These are phyloP conservation scores for Dillenia turbinata DNA, from an alignment of 164 flowering plant genomes.

Conservation along the genomic window DNA sequence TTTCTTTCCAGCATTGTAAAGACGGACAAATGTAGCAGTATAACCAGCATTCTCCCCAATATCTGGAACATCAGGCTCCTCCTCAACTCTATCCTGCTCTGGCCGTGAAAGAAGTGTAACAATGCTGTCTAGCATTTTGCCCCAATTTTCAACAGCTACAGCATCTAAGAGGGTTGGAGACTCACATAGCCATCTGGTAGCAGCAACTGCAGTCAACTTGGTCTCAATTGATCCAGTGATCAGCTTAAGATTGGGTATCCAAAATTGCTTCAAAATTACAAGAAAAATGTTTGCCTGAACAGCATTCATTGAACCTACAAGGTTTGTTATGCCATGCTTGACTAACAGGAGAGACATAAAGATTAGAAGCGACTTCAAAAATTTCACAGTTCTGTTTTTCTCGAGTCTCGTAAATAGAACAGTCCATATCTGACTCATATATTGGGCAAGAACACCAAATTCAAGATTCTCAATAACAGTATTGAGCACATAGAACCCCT, in stretches of 20 bases:
- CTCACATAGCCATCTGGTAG: constrained; percentile 81
- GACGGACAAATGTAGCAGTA: constrained; percentile 68
- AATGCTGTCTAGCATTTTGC: constrained; percentile 79
- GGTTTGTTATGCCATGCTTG: constrained; percentile 63
- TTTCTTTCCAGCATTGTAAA: constrained; percentile 83
- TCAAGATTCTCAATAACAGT: constrained; percentile 82
- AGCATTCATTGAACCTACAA: constrained; percentile 61
- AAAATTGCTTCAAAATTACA: constrained; percentile 62
- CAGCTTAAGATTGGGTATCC: constrained; percentile 84
- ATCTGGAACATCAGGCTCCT: constrained; percentile 87
- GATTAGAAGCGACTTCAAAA: constrained; percentile 66
- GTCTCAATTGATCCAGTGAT: constrained; percentile 71
- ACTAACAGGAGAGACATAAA: constrained; percentile 90
- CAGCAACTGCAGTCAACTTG: constrained; percentile 80
- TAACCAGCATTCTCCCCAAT: constrained; percentile 71
- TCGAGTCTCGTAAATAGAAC: constrained; percentile 57
- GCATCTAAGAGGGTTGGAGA: constrained; percentile 57
- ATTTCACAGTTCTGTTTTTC: constrained; percentile 42
- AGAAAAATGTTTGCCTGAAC: constrained; percentile 59
- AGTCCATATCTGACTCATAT: constrained; percentile 59
- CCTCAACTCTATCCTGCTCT: constrained; percentile 77
- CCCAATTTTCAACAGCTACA: constrained; percentile 59
- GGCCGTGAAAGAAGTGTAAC: constrained; percentile 80
- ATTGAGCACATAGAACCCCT: constrained; percentile 91
- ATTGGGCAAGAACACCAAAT: constrained; percentile 60